A percentile compares a stretch with the other conserved stretches of the same genome.
Evolutionary conservation across 2,329 filamentous ascomycete species (phyloP).

Genomic region (Thielaviopsis cerberus): DNA sequence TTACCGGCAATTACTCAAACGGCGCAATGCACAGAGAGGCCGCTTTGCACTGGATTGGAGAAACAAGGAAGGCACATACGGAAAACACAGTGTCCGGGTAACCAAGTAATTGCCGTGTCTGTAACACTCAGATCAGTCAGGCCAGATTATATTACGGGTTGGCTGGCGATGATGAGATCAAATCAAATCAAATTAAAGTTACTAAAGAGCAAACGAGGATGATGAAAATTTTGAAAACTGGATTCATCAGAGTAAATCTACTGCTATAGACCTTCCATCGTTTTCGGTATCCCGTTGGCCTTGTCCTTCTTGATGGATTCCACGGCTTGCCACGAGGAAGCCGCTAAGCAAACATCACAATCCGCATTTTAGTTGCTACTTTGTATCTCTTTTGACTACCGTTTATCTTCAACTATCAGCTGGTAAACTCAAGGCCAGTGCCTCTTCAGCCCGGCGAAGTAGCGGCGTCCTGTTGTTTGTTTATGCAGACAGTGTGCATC

Average conservation of each 20-base stretch:
- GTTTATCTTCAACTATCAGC: too few relatives aligned
- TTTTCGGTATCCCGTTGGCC: too few relatives aligned
- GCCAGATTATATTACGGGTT: too few relatives aligned
- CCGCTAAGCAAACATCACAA: not conserved
- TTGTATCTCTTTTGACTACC: too few relatives aligned
- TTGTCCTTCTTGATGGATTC: too few relatives aligned
- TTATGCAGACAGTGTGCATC: not conserved
- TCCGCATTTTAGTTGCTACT: not conserved
- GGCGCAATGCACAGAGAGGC: too few relatives aligned
- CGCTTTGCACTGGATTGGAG: not conserved
- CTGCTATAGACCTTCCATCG: not conserved
- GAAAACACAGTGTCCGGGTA: not conserved
- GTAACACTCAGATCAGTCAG: not conserved
- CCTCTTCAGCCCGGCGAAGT: not conserved
- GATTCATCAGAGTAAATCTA: not conserved
- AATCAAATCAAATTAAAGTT: not conserved
- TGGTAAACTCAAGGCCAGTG: not conserved
- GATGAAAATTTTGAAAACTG: not conserved
- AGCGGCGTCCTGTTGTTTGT: not conserved
- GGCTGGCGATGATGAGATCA: too few relatives aligned
- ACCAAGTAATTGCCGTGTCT: not conserved
- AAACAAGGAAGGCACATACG: not conserved
- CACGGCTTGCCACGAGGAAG: not conserved
- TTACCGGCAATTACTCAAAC: not conserved
- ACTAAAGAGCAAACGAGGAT: not conserved